These are phyloP conservation scores for Aspergillus sp. DNA, from an alignment of 2,329 filamentous ascomycete genomes.

Conservation along the genomic window DNA sequence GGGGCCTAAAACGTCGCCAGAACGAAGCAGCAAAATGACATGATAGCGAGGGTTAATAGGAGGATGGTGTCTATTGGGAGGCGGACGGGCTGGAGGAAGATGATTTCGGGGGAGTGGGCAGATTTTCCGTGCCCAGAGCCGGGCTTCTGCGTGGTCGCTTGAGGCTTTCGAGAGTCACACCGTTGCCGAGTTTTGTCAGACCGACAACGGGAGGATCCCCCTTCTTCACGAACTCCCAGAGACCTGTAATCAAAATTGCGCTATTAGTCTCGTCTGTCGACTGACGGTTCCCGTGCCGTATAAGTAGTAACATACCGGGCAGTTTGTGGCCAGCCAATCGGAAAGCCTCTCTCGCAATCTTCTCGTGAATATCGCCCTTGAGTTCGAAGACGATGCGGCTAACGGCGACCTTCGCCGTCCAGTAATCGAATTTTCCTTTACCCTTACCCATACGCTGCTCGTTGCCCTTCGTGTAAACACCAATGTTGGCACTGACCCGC, in stretches of 20 bases:
- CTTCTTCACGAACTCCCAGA: slow-evolving; percentile 90
- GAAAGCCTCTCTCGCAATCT: slow-evolving; percentile 90
- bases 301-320: slow-evolving; percentile 62
- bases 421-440: slow-evolving; percentile 96
- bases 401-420: slow-evolving; percentile 85
- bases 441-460: slow-evolving; percentile 99
- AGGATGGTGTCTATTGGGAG: slow-evolving; percentile 28
- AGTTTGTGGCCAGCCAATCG: slow-evolving; percentile 91
- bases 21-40: slow-evolving; percentile 11
- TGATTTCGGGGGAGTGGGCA: slow-evolving; percentile 28
- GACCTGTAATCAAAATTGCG: slow-evolving; percentile 27
- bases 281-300: slow-evolving; percentile 3
- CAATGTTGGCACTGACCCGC: slow-evolving; percentile 85
- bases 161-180: slow-evolving; percentile 77
- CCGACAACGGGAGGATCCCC: slow-evolving; percentile 88
- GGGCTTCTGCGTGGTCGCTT: slow-evolving; percentile 73
- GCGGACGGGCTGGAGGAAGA: slow-evolving; percentile 35
- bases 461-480: slow-evolving; percentile 92
- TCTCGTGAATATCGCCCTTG: slow-evolving; percentile 88
- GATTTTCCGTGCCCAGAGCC: slow-evolving; percentile 39
- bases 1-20: slow-evolving; percentile 43
- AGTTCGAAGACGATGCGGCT: slow-evolving; percentile 92
- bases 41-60: slow-evolving; percentile 5
- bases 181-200: slow-evolving; percentile 80
- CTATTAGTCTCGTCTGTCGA: slow-evolving; percentile 16